Percentiles rank a stretch among this genome's conserved stretches.
phyloP scores from a whole-genome alignment of 2,329 filamentous ascomycete genomes.

The Monosporascus sp. region DNA sequence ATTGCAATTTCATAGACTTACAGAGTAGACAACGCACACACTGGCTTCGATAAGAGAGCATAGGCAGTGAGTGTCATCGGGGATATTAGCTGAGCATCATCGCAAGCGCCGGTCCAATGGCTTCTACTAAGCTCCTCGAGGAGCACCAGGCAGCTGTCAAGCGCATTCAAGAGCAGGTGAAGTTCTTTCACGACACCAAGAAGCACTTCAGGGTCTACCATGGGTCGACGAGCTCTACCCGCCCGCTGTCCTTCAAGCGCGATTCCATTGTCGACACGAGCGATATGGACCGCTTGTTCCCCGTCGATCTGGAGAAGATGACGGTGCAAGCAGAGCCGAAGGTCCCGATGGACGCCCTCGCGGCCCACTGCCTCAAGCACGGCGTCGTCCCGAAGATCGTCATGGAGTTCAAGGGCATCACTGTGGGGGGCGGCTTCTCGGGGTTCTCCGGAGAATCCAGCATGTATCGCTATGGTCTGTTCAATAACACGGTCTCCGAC shows the following conservation, averaged over 20 bases:
- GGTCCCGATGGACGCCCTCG: constrained; percentile 52
- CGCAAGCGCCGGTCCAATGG: background rate
- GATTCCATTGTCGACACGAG: constrained; percentile 48
- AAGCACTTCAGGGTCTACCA: constrained; percentile 54
- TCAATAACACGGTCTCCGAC: constrained; percentile 45
- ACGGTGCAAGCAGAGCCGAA: constrained; percentile 53
- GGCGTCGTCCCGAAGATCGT: constrained; percentile 50
- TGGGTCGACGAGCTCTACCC: constrained; percentile 56
- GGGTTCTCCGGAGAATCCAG: constrained; percentile 52
- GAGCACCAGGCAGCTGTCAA: constrained; percentile 21
- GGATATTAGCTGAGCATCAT: constrained; percentile 1
- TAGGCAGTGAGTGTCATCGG: too few species aligned
- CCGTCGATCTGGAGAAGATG: constrained; percentile 39
- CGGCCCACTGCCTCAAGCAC: constrained; percentile 43
- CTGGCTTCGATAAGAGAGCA: too few species aligned
- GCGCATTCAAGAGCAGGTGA: constrained; percentile 22
- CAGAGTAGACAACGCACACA: too few species aligned
- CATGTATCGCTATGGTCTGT: constrained; percentile 52
- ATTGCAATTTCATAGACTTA: too few species aligned
- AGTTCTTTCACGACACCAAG: constrained; percentile 22
- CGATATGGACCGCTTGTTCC: constrained; percentile 45
- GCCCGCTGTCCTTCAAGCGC: constrained; percentile 31
- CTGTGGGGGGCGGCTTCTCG: constrained; percentile 51
- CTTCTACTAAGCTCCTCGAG: constrained; percentile 12
- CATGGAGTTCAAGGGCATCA: constrained; percentile 56